A percentile compares a stretch with the other conserved stretches of the same genome.
Evolutionary conservation across 805 yeast species (phyloP).

Genomic region (Wickerhamiella australiensis): DNA sequence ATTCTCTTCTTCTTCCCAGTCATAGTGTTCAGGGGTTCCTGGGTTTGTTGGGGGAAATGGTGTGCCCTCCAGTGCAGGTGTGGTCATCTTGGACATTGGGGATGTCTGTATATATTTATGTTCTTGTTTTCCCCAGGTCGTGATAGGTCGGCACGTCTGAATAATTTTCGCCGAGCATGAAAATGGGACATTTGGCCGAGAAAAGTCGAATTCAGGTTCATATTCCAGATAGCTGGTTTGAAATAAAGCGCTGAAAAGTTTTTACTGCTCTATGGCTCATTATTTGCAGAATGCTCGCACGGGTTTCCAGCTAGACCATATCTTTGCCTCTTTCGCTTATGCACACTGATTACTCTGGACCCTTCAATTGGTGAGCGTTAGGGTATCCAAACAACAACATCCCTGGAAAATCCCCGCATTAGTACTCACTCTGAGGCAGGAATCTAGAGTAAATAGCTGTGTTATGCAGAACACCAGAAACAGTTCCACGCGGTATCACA

Average conservation of each 20-base stretch:
- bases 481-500: neutral
- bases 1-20: slow-evolving; percentile 18
- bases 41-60: slow-evolving; percentile 14
- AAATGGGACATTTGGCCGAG: neutral
- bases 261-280: too few species aligned
- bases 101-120: slow-evolving; percentile 2
- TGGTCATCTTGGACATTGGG: neutral
- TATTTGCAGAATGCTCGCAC: too few species aligned
- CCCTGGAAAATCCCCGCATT: too few species aligned
- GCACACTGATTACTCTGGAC: neutral
- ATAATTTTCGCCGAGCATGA: slow-evolving; percentile 3
- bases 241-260: neutral
- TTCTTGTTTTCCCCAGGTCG: neutral
- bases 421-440: too few species aligned
- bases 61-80: neutral
- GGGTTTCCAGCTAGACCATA: too few species aligned
- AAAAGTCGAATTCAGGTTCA: neutral
- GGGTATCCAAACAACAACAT: too few species aligned
- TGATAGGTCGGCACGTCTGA: slow-evolving; percentile 9
- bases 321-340: neutral
- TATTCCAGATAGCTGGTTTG: too few species aligned
- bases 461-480: neutral
- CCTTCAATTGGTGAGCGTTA: neutral
- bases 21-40: slow-evolving; percentile 24
- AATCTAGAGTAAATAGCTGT: neutral